These are phyloP conservation scores for Pseudopyricularia cyperi DNA, from an alignment of 2,329 filamentous ascomycete genomes.

Conservation along the genomic window DNA sequence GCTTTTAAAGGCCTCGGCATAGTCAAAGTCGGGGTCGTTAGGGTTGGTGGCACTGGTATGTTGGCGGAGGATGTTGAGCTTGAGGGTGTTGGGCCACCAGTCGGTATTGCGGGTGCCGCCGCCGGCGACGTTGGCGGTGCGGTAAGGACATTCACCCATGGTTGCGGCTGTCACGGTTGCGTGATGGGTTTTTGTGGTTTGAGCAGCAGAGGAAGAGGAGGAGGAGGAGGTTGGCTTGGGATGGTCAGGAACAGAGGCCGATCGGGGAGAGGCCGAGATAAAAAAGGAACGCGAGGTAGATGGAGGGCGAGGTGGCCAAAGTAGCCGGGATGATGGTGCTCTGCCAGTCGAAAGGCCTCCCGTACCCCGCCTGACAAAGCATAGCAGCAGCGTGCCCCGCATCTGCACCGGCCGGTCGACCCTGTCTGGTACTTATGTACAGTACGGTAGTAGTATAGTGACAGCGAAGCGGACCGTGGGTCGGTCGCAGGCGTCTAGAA, in stretches of 20 bases:
- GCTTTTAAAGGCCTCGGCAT: constrained; percentile 57
- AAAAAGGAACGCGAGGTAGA: neutral
- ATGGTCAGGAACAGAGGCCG: neutral
- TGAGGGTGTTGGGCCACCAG: constrained; percentile 62
- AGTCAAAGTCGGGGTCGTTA: constrained; percentile 53
- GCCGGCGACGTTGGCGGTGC: constrained; percentile 31
- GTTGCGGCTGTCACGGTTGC: neutral
- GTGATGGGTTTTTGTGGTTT: neutral
- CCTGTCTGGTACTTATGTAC: neutral
- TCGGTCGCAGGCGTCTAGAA: neutral
- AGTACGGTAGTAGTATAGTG: neutral
- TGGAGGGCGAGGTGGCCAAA: neutral
- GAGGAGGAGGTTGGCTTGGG: neutral
- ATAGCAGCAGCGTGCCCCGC: neutral
- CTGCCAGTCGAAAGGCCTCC: neutral
- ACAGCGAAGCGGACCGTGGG: neutral
- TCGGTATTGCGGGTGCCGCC: constrained; percentile 55
- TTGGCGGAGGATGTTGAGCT: constrained; percentile 62
- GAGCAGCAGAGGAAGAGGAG: no score
- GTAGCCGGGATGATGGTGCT: neutral
- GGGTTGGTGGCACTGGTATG: constrained; percentile 52
- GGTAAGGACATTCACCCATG: constrained; percentile 2
- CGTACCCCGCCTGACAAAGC: neutral
- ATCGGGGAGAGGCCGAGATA: neutral
- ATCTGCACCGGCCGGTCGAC: neutral